phyloP scores from a whole-genome alignment of 2,329 filamentous ascomycete genomes.

The Penicillium sp. region DNA sequence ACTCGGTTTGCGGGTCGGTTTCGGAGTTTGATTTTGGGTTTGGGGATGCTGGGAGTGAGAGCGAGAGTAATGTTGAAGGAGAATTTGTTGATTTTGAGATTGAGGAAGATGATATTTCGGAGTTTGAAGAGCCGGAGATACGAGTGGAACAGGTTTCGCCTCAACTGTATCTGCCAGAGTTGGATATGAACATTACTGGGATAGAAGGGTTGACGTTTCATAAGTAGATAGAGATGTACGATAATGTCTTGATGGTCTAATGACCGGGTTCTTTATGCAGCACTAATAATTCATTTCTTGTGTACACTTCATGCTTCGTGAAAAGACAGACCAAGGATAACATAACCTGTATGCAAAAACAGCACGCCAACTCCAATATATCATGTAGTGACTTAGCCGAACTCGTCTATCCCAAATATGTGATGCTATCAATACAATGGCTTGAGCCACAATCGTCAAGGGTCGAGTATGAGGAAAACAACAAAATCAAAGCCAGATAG shows the following conservation, averaged over 20 bases:
- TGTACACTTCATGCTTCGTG: conserved; percentile 8
- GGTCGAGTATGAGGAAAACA: background rate
- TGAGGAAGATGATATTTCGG: background rate
- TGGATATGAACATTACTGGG: conserved; percentile 20
- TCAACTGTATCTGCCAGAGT: conserved; percentile 17
- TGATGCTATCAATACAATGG: conserved; percentile 22
- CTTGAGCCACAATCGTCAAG: background rate
- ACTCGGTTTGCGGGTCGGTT: conserved; percentile 11
- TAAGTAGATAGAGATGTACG: conserved; percentile 1
- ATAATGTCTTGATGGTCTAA: background rate
- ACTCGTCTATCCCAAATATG: conserved; percentile 16
- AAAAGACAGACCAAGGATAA: conserved; percentile 10
- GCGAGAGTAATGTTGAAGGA: conserved; percentile 10
- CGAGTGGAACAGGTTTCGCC: conserved; percentile 17
- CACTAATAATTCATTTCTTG: conserved; percentile 7
- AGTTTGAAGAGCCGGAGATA: conserved; percentile 3
- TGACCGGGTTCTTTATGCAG: background rate
- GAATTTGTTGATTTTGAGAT: background rate
- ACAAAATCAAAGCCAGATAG: conserved; percentile 25
- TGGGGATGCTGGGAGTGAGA: conserved; percentile 17
- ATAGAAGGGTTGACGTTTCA: conserved; percentile 18
- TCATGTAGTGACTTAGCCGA: background rate
- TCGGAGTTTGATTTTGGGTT: conserved; percentile 29
- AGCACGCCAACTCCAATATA: conserved; percentile 1
- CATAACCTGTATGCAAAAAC: conserved; percentile 10